These are phyloP conservation scores for Fragaria ananassa DNA, from an alignment of 306 rosid species.

Conservation along the genomic window DNA sequence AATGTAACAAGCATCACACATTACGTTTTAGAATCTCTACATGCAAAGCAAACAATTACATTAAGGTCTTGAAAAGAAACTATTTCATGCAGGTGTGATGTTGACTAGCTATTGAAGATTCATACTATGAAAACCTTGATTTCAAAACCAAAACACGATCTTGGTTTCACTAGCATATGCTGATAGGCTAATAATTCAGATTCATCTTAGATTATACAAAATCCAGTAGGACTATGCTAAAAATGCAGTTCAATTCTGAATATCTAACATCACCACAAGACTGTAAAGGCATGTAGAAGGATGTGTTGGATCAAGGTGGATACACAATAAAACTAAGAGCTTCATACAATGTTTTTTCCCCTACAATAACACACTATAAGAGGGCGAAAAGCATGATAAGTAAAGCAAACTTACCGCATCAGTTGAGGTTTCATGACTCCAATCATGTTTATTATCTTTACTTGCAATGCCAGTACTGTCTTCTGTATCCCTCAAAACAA, in stretches of 20 bases:
- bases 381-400: conserved; percentile 14
- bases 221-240: background rate
- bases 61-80: conserved; percentile 8
- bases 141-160: background rate
- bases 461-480: conserved; percentile 10
- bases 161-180: background rate
- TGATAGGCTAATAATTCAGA: background rate
- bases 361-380: conserved; percentile 2
- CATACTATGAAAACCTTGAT: background rate
- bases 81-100: background rate
- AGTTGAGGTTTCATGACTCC: conserved; percentile 27
- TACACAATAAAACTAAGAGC: background rate
- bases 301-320: background rate
- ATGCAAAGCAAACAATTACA: conserved; percentile 21
- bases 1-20: conserved; percentile 42
- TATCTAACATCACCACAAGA: background rate
- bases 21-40: conserved; percentile 39
- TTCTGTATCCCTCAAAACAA: conserved; percentile 37
- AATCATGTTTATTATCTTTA: conserved; percentile 29
- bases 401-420: conserved; percentile 48
- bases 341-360: background rate
- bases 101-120: background rate
- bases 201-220: background rate
- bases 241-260: background rate
- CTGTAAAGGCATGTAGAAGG: background rate